These are phyloP conservation scores for Paratinospora sagittata DNA, from an alignment of 164 flowering plant species.

Conservation along the genomic window DNA sequence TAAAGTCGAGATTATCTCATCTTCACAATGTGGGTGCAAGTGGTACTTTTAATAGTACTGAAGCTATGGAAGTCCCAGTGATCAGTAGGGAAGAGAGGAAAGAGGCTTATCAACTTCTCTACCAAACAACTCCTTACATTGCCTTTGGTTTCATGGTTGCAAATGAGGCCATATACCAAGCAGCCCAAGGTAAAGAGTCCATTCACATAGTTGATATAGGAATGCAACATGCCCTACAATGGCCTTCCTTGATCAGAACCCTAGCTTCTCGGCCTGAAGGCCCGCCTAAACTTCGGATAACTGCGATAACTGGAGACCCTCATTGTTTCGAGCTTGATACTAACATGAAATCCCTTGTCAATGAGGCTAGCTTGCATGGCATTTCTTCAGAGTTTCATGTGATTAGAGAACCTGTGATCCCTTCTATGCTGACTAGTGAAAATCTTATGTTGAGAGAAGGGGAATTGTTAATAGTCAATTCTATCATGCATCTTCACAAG, in stretches of 20 bases:
- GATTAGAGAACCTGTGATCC: conserved; percentile 24
- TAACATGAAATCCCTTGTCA: conserved; percentile 24
- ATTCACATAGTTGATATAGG: conserved; percentile 57
- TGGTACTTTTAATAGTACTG: conserved; percentile 27
- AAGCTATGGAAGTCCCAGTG: conserved; percentile 13
- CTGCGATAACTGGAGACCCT: conserved; percentile 29
- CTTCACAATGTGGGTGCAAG: conserved; percentile 30
- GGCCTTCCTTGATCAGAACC: conserved; percentile 44
- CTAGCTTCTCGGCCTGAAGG: conserved; percentile 42
- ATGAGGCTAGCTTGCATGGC: conserved; percentile 38
- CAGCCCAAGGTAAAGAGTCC: conserved; percentile 35
- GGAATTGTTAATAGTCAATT: conserved; percentile 46
- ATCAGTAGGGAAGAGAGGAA: conserved; percentile 37
- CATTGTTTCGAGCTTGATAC: conserved; percentile 19
- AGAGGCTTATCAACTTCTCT: conserved; percentile 47
- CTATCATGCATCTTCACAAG: conserved; percentile 48
- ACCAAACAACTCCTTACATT: conserved; percentile 57
- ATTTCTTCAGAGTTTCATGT: conserved; percentile 29
- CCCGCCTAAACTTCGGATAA: conserved; percentile 38
- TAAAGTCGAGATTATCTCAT: conserved; percentile 41
- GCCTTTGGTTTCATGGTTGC: conserved; percentile 62
- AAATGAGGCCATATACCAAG: conserved; percentile 50
- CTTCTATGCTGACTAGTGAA: conserved; percentile 35
- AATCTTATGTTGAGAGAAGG: conserved; percentile 40
- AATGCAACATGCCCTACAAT: conserved; percentile 49